Percentiles rank a stretch among this genome's conserved stretches.
These are phyloP conservation scores for Barnettozyma sucrosica DNA, from an alignment of 805 yeast genomes.

Conservation along the genomic window DNA sequence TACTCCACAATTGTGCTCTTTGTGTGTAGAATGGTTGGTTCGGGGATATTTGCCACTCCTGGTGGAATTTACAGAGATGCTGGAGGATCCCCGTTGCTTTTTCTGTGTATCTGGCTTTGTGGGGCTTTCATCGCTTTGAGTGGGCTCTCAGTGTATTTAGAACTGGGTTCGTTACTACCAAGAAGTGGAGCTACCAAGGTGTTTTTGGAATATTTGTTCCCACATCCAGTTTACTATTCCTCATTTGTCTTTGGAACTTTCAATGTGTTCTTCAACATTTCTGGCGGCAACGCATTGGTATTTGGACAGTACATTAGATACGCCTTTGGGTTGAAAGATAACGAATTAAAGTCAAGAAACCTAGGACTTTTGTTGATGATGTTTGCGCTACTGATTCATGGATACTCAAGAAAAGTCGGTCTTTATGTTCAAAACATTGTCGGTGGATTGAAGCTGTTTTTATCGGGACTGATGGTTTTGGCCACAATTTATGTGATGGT, in stretches of 20 bases:
- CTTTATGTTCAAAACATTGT: conserved; percentile 51
- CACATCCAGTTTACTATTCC: conserved; percentile 48
- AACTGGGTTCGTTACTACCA: conserved; percentile 62
- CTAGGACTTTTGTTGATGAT: conserved; percentile 36
- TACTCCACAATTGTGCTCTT: conserved; percentile 57
- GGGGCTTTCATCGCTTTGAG: conserved; percentile 57
- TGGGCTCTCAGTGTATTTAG: conserved; percentile 59
- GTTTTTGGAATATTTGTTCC: conserved; percentile 58
- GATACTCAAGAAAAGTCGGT: conserved; percentile 52
- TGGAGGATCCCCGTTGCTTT: conserved; percentile 59
- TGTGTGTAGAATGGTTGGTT: conserved; percentile 63
- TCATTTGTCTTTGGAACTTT: conserved; percentile 37
- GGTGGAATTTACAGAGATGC: conserved; percentile 36
- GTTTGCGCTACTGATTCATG: conserved; percentile 40
- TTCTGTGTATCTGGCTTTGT: conserved; percentile 53
- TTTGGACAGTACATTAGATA: conserved; percentile 53
- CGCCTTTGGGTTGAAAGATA: conserved; percentile 34
- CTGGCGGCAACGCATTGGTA: conserved; percentile 47
- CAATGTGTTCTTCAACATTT: conserved; percentile 48
- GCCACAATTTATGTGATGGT: conserved; percentile 50
- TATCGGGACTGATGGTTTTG: conserved; percentile 45
- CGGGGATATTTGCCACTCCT: conserved; percentile 72
- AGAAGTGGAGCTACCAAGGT: conserved; percentile 69
- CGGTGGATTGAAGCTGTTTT: conserved; percentile 51
- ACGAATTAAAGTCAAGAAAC: conserved; percentile 32